These are phyloP conservation scores for Diplodia scrobiculata DNA, from an alignment of 2,329 filamentous ascomycete species.

Conservation along the genomic window DNA sequence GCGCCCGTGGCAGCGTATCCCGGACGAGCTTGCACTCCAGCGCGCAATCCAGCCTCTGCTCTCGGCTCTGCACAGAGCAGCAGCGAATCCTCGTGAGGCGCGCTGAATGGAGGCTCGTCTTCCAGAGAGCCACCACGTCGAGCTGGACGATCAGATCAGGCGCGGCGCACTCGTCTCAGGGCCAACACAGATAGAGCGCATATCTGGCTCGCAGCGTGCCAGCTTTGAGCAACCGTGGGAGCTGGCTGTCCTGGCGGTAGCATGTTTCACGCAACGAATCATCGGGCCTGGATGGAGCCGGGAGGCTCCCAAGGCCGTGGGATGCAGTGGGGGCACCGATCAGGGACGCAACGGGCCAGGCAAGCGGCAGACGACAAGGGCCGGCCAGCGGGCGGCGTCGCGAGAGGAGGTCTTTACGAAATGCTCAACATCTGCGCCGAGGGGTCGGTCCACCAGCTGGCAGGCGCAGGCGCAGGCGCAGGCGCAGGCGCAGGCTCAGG, in stretches of 20 bases:
- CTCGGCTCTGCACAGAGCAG: slow-evolving; percentile 3
- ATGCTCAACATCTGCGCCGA: slow-evolving; percentile 10
- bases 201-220: background rate
- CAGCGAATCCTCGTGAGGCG: background rate
- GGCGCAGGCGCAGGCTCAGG: background rate
- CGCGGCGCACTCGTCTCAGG: background rate
- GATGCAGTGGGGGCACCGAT: slow-evolving; percentile 5
- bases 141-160: background rate
- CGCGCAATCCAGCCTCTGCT: background rate
- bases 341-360: background rate
- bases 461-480: background rate
- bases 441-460: slow-evolving; percentile 3
- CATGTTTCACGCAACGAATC: slow-evolving; percentile 23
- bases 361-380: slow-evolving; percentile 7
- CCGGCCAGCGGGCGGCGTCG: slow-evolving; percentile 7
- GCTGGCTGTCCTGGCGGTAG: slow-evolving; percentile 1
- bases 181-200: background rate
- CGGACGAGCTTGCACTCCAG: background rate
- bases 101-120: slow-evolving; percentile 1
- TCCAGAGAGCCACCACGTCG: background rate
- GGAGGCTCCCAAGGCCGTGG: slow-evolving; percentile 2
- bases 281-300: slow-evolving; percentile 1
- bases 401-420: slow-evolving; percentile 8
- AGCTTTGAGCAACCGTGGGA: background rate
- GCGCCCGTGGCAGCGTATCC: background rate